Percentiles rank a stretch among this genome's conserved stretches.
These are phyloP conservation scores for Ambrosia trifida DNA, from an alignment of 129 eudicot species.

Conservation along the genomic window DNA sequence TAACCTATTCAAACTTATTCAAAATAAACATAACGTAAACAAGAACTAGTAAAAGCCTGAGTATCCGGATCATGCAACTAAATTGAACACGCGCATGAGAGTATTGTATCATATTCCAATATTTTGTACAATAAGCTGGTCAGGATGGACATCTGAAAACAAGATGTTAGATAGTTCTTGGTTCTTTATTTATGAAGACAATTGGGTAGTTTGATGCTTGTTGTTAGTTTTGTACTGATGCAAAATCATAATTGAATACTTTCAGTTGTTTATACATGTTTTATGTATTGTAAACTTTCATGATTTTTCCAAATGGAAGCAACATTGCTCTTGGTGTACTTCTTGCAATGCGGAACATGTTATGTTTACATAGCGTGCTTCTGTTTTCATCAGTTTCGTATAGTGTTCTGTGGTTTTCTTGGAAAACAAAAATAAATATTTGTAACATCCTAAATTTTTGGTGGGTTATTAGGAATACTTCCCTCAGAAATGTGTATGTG, in stretches of 20 bases:
- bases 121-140: constrained; percentile 81
- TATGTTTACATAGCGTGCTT: not conserved
- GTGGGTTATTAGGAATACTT: too few relatives aligned
- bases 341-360: not conserved
- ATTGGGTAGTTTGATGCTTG: constrained; percentile 17
- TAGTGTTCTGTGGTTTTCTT: too few relatives aligned
- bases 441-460: too few relatives aligned
- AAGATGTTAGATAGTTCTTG: constrained; percentile 6
- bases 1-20: too few relatives aligned
- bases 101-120: too few relatives aligned
- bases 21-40: too few relatives aligned
- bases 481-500: too few relatives aligned
- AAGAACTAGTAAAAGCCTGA: too few relatives aligned
- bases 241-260: not conserved
- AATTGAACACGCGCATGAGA: too few relatives aligned
- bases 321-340: not conserved
- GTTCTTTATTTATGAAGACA: not conserved
- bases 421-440: too few relatives aligned
- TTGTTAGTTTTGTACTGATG: constrained; percentile 6
- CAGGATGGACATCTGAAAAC: constrained; percentile 39
- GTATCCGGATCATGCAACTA: too few relatives aligned
- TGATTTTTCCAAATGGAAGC: constrained; percentile 14
- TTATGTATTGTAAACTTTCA: not conserved
- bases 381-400: not conserved
- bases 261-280: not conserved